Conservation (phyloP, 2,329 filamentous ascomycete species). For the Calonectria naviculata region DNA sequence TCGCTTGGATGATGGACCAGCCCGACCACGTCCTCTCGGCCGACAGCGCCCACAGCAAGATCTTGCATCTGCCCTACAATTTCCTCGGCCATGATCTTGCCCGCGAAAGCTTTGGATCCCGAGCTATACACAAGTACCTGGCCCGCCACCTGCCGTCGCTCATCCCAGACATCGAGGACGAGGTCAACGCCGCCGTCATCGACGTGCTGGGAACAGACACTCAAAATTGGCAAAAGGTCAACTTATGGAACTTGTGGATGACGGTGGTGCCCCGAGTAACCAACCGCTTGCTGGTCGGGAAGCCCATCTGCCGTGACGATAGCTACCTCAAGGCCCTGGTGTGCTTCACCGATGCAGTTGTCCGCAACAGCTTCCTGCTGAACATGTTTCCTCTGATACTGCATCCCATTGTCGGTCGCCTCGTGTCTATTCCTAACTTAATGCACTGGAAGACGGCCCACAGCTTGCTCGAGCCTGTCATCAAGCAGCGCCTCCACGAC, state of each 20-base stretch:
- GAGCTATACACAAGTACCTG: constrained; percentile 57
- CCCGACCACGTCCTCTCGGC: constrained; percentile 57
- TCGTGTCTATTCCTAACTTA: constrained; percentile 58
- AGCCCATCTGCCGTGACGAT: constrained; percentile 51
- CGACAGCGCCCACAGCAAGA: constrained; percentile 52
- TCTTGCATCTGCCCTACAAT: constrained; percentile 53
- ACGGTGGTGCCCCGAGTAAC: constrained; percentile 55
- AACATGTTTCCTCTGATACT: constrained; percentile 58
- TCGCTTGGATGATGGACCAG: constrained; percentile 59
- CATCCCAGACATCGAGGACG: constrained; percentile 54
- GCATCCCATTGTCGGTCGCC: constrained; percentile 59
- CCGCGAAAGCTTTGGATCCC: constrained; percentile 52
- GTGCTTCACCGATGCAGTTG: constrained; percentile 60
- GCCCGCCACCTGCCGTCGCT: constrained; percentile 52
- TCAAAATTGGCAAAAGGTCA: constrained; percentile 51
- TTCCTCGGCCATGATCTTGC: constrained; percentile 51
- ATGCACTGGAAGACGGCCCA: constrained; percentile 58
- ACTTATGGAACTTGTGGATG: constrained; percentile 58
- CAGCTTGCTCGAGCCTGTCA: constrained; percentile 56
- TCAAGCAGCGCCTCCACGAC: constrained; percentile 59
- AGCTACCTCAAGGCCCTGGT: constrained; percentile 59
- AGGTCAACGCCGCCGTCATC: constrained; percentile 49
- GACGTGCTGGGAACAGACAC: constrained; percentile 49
- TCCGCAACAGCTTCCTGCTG: constrained; percentile 58
- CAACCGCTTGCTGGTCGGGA: constrained; percentile 56